Base-by-base conservation (phyloP, 768 basidiomycete genomes). In the Rhizopogon rudus region DNA sequence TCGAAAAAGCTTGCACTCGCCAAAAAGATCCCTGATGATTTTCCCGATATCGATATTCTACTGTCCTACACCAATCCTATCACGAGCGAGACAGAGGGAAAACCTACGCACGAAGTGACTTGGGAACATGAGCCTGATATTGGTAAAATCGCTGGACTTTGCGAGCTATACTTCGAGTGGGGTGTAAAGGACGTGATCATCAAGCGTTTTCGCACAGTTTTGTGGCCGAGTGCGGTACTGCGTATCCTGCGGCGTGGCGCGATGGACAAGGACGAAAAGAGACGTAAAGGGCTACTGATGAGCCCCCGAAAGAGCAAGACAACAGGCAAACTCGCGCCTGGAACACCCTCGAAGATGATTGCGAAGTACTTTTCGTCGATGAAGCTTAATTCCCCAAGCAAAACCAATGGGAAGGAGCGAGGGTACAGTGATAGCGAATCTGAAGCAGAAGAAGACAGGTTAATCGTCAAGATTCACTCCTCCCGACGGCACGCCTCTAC, bases 131-230 rank as follows among this genome's bases (percentile, higher is more conserved):
- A 92, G 57, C 87, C 88, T 0, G 82, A 87, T 60, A 72, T 91
- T 1, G 80, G 79, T 14, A 82, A 80, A 52, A 79, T 95, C 14
- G 93, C 94, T 0, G 80, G 74, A 9, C 76, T 86, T 3, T 95
- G 93, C 73, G 94, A 97, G 68, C 77, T 85, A 45, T 88, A 86
- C 66, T 96, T 96, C 58, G 93, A 95, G 65, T 97, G 93, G 93
- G 93, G 93, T 0, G 85, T 91, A 49, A 85, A 78, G 61, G 87
- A 91, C 46, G 76, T 83, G 2, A 91, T 96, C 53, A 79, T 90
- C 60, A 91, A 91, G 60, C 84, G 91, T 10, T 93, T 95, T 65
- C 77, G 89, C 63, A 89, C 84, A 0, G 80, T 92, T 3, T 78
- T 94, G 16, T 97, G 93, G 88, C 83, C 83, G 14, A 82, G 85